Evolutionary conservation across 108 stramenopile genomes (phyloP).

Genomic region (Cyclotella atomus): DNA sequence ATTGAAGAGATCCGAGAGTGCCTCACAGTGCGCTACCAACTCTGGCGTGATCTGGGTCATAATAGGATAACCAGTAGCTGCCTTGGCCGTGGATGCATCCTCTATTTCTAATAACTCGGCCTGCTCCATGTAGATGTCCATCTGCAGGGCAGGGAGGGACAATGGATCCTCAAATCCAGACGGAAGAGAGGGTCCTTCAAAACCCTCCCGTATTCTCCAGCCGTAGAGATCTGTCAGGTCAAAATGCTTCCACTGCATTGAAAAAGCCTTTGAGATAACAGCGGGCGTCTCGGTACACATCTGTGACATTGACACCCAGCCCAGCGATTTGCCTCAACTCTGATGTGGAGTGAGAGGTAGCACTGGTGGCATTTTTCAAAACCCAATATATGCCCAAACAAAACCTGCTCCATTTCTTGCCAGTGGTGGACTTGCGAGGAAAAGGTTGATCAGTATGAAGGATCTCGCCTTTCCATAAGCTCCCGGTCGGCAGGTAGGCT

Average conservation of each 20-base stretch:
- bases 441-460: neutral
- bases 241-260: neutral
- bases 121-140: too few relatives aligned
- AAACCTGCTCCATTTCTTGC: conserved; percentile 9
- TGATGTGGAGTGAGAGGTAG: neutral
- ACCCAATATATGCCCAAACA: neutral
- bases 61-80: too few relatives aligned
- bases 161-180: too few relatives aligned
- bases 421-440: neutral
- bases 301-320: conserved; percentile 10
- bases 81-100: too few relatives aligned
- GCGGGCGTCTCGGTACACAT: neutral
- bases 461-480: too few relatives aligned
- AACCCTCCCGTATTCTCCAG: neutral
- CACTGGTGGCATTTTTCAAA: too few relatives aligned
- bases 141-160: too few relatives aligned
- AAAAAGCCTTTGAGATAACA: conserved; percentile 9
- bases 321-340: neutral
- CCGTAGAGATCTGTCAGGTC: neutral
- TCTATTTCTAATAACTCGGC: too few relatives aligned
- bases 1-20: too few relatives aligned
- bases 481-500: neutral
- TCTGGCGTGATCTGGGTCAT: too few relatives aligned
- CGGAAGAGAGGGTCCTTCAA: too few relatives aligned
- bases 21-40: too few relatives aligned